Evolutionary conservation across 352 stramenopile species (phyloP).

Genomic region (Globisporangium polare): DNA sequence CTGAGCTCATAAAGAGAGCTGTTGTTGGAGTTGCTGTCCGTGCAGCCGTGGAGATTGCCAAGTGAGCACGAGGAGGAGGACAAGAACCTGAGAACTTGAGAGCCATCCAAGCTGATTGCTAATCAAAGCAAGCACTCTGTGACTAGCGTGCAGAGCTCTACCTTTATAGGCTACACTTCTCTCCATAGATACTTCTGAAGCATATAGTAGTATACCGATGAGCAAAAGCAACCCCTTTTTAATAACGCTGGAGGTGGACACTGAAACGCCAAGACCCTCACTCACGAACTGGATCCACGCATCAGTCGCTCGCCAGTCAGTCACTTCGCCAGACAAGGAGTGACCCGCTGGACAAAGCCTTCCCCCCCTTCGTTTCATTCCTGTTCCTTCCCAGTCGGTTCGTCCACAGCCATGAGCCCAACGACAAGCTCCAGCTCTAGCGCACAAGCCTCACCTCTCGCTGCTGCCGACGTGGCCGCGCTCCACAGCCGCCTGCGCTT

Average conservation of each 20-base stretch:
- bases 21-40: not conserved
- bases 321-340: not conserved
- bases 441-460: not conserved
- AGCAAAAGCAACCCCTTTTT: too few relatives aligned
- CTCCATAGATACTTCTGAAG: too few relatives aligned
- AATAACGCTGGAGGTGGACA: not conserved
- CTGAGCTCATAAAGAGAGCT: not conserved
- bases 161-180: too few relatives aligned
- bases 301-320: not conserved
- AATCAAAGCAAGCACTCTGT: not conserved
- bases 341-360: not conserved
- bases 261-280: not conserved
- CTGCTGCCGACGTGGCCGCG: not conserved
- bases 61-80: not conserved
- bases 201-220: too few relatives aligned
- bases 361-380: not conserved
- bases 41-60: not conserved
- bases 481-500: conserved; percentile 12
- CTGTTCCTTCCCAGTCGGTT: not conserved
- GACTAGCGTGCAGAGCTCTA: too few relatives aligned
- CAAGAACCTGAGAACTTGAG: not conserved
- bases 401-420: not conserved
- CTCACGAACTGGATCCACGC: conserved; percentile 2
- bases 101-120: not conserved
- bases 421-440: not conserved